Evolutionary conservation across 306 rosid genomes (phyloP), one percentile per base, ranked within the genome.

Genomic region (Vigna unguiculata): DNA sequence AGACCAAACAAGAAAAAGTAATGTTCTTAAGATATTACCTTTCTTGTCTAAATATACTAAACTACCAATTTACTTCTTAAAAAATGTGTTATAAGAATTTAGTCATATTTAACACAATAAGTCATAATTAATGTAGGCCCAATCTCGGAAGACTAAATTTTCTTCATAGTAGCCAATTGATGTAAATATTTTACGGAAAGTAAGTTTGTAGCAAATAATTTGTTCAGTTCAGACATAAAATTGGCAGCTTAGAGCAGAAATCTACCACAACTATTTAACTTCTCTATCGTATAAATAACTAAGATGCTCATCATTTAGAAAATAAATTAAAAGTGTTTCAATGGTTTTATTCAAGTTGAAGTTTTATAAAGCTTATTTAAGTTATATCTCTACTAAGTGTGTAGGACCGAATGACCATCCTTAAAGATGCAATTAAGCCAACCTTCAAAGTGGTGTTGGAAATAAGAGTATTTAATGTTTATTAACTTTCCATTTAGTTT

Each of bases 1-100:
- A 69, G 69, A 52, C 65, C 77, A 68, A 58, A 53, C 16, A 73
- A 12, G 30, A 41, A 41, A 41, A 41, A 41, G 47, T 41, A 41
- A 41, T 11, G 2, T 41, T 41, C 47, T 69, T 14, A 54, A 61
- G 32, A 61, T 21, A 62, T 48, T 61, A 13, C 32, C 5, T 28
- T 28, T 38, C 17, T 71, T 51, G 65, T 28, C 72, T 17, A 46
- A 64, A 72, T 61, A 53, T 49, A 9, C 34, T 34, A 30, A 30
- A 75, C 40, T 47, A 62, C 54, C 34, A 61, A 17, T 34, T 28
- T 30, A 34, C 47, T 47, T 48, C 79, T 62, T 14, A 28, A 28
- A 24, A 60, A 63, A 28, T 20, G 46, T 30, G 71, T 47, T 74
- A 22, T 20, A 34, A 75, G 19, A 75, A 64, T 48, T 62, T 49